Evolutionary conservation across 192 early-diverging fungal species (phyloP).

Genomic region (Coemansia sp.): DNA sequence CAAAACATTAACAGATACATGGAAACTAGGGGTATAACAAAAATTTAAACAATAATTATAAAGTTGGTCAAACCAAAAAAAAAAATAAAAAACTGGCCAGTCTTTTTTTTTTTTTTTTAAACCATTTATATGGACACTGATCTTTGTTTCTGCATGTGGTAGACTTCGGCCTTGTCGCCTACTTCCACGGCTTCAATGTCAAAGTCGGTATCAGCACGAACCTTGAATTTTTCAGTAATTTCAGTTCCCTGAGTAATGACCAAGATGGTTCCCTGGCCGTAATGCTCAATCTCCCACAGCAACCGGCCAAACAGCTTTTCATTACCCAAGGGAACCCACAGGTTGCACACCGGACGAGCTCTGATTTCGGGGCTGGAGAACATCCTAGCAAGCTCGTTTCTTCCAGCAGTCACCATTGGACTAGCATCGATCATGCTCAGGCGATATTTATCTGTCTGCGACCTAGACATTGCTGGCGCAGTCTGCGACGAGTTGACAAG

Average conservation of each 20-base stretch:
- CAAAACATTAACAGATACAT: too few species aligned
- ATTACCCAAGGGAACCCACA: slow-evolving; percentile 49
- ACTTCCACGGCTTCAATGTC: slow-evolving; percentile 5
- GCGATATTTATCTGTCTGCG: not conserved
- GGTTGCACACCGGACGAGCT: slow-evolving; percentile 27
- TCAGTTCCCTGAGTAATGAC: slow-evolving; percentile 34
- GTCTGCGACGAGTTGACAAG: not conserved
- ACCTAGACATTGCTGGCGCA: not conserved
- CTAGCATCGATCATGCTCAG: slow-evolving; percentile 14
- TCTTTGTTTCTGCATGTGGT: not conserved
- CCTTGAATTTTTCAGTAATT: slow-evolving; percentile 14
- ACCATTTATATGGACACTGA: not conserved
- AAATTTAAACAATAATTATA: too few species aligned
- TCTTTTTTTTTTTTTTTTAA: too few species aligned
- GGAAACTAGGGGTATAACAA: too few species aligned
- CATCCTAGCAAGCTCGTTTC: slow-evolving; percentile 12
- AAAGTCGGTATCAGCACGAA: slow-evolving; percentile 29
- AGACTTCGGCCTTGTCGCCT: slow-evolving; percentile 18
- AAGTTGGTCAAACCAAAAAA: too few species aligned
- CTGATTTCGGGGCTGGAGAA: slow-evolving; percentile 28
- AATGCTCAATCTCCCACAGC: slow-evolving; percentile 26
- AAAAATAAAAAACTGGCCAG: too few species aligned
- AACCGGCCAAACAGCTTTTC: slow-evolving; percentile 16
- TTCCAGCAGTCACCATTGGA: not conserved
- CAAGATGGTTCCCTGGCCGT: slow-evolving; percentile 40